Evolutionary conservation across 179 eudicot genomes (phyloP).

Genomic region (Silene vulgaris): DNA sequence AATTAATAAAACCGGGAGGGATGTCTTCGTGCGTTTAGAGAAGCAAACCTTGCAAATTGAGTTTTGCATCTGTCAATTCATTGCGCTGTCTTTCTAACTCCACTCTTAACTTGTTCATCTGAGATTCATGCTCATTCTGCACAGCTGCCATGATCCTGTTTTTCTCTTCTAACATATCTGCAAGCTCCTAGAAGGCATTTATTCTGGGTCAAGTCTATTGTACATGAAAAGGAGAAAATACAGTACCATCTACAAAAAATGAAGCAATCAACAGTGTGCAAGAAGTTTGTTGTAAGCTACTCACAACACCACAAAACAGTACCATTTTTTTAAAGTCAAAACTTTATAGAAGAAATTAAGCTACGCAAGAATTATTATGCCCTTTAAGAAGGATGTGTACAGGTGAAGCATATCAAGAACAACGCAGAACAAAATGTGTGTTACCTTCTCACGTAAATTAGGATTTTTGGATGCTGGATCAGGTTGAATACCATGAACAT

Average conservation of each 20-base stretch:
- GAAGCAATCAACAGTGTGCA: background rate
- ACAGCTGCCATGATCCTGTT: slow-evolving; percentile 47
- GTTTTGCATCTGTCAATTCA: slow-evolving; percentile 41
- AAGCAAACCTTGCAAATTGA: slow-evolving; percentile 59
- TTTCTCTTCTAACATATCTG: slow-evolving; percentile 79
- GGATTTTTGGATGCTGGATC: slow-evolving; percentile 30
- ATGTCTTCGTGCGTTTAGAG: background rate
- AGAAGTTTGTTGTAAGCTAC: background rate
- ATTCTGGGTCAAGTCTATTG: slow-evolving; percentile 39
- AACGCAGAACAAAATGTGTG: slow-evolving; percentile 22
- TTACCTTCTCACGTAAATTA: slow-evolving; percentile 59
- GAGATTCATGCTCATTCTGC: slow-evolving; percentile 54
- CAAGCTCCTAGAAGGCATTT: slow-evolving; percentile 75
- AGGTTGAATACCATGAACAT: slow-evolving; percentile 33
- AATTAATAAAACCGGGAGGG: background rate
- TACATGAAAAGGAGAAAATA: slow-evolving; percentile 21
- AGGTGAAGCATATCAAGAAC: background rate
- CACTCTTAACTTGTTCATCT: slow-evolving; percentile 45
- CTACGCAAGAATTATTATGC: background rate
- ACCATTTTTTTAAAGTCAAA: background rate
- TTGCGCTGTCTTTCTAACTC: slow-evolving; percentile 64
- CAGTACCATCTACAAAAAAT: slow-evolving; percentile 2
- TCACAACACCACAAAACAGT: background rate
- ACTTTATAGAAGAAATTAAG: background rate
- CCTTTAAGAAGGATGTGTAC: background rate